Evolutionary conservation across 2,329 filamentous ascomycete genomes (phyloP).

Genomic region (Calonectria multiphialidica): DNA sequence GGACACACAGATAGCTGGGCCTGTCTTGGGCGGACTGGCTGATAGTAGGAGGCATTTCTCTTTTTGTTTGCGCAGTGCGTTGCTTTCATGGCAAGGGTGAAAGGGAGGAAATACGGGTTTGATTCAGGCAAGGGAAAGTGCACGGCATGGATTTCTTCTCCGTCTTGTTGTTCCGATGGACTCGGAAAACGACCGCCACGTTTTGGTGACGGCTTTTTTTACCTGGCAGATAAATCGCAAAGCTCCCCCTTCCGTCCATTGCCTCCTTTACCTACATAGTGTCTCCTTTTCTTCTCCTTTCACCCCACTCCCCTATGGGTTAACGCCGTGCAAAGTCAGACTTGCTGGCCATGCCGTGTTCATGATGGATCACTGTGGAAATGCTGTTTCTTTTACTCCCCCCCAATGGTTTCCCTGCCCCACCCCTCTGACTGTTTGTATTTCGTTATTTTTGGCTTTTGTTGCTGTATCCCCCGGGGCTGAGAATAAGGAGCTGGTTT

Average conservation of each 20-base stretch:
- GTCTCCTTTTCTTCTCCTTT: slow-evolving; percentile 34
- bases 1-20: slow-evolving; percentile 47
- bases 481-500: slow-evolving; percentile 29
- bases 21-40: slow-evolving; percentile 51
- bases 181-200: slow-evolving; percentile 38
- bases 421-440: slow-evolving; percentile 21
- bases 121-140: slow-evolving; percentile 53
- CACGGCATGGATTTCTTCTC: slow-evolving; percentile 51
- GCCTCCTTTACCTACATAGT: slow-evolving; percentile 35
- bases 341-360: slow-evolving; percentile 29
- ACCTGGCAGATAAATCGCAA: slow-evolving; percentile 48
- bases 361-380: slow-evolving; percentile 46
- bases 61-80: slow-evolving; percentile 50
- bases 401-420: slow-evolving; percentile 27
- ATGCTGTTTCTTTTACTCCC: slow-evolving; percentile 44
- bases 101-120: slow-evolving; percentile 53
- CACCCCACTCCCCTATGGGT: slow-evolving; percentile 28
- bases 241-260: slow-evolving; percentile 35
- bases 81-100: slow-evolving; percentile 50
- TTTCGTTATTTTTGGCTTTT: slow-evolving; percentile 36
- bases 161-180: slow-evolving; percentile 45
- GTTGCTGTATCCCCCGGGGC: slow-evolving; percentile 33
- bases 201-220: slow-evolving; percentile 40
- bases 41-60: slow-evolving; percentile 48
- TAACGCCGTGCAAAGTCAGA: slow-evolving; percentile 32